These are phyloP conservation scores for Penicillium herquei DNA, from an alignment of 495 filamentous ascomycete species.

Conservation along the genomic window DNA sequence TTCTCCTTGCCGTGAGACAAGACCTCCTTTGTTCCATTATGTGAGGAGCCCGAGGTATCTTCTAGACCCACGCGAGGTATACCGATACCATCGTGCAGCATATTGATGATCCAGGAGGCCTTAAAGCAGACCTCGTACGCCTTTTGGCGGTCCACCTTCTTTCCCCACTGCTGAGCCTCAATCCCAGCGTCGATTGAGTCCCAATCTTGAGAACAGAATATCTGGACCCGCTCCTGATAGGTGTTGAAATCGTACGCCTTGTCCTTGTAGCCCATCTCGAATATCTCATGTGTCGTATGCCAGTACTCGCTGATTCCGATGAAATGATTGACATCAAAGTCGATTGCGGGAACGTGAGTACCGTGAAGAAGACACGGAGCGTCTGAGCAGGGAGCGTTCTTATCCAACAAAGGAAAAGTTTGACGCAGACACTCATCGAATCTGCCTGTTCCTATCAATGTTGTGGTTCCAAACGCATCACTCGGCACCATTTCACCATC, in stretches of 20 bases:
- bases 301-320: constrained; percentile 98
- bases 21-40: constrained; percentile 76
- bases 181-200: constrained; percentile 64
- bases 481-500: constrained; percentile 51
- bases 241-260: constrained; percentile 88
- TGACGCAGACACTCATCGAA: constrained; percentile 83
- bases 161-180: constrained; percentile 64
- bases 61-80: constrained; percentile 88
- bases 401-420: constrained; percentile 85
- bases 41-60: constrained; percentile 38
- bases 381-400: constrained; percentile 81
- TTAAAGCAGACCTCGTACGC: constrained; percentile 95
- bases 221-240: constrained; percentile 80
- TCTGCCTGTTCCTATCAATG: constrained; percentile 75
- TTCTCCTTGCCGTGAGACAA: constrained; percentile 68
- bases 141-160: constrained; percentile 70
- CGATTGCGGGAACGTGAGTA: constrained; percentile 89
- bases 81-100: constrained; percentile 93
- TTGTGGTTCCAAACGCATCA: constrained; percentile 31
- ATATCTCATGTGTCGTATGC: constrained; percentile 97
- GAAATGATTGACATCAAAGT: constrained; percentile 98
- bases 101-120: constrained; percentile 93
- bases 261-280: constrained; percentile 75
- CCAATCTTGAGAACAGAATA: constrained; percentile 88
- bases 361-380: constrained; percentile 85